Base-by-base conservation (phyloP, 2,329 filamentous ascomycete genomes). In the Ceratocystis cacaofunesta region DNA sequence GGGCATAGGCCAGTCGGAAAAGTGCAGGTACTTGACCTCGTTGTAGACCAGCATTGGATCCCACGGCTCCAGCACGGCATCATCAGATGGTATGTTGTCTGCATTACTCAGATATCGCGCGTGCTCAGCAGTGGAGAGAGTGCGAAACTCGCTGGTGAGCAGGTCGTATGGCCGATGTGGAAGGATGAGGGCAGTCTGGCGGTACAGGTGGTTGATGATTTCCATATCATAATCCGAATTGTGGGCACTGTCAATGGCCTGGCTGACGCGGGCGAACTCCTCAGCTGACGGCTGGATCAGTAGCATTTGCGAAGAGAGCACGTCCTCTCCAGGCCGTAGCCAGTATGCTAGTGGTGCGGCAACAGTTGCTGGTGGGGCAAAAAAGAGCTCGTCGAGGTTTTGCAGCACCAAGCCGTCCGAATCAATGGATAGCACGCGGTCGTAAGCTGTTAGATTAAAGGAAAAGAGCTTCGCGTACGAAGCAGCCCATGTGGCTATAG, bases 311-410 rank as follows among this genome's bases (percentile, higher is more conserved):
- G 83, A 84, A 0, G 84, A 83, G 10, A 89, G 76, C 1, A 78
- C 77, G 68, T 78, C 77, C 7, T 76, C 76, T 0, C 78, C 75
- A 0, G 81, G 81, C 4, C 81, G 77, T 1, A 84, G 76, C 87
- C 87, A 90, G 72, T 90, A 89, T 7, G 87, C 87, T 41, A 84
- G 81, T 1, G 87, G 85, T 80, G 89, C 85, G n/a, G n/a, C n/a
- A n/a, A 87, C 79, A 0, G 80, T 76, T 0, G 80, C 78, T 1
- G 76, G 72, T 0, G 87, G 87, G 1, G 87, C 76, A 32, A 86
- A 79, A 74, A 90, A 90, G 0, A 90, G 78, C 65, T 89, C 86
- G 69, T 90, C 87, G 78, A 90, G 81, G 25, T 78, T 74, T 67
- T 85, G 77, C 3, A 87, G 78, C 2, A 90, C 74, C 1, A 81